Evolutionary conservation across 129 eudicot genomes (phyloP), one percentile per base, ranked within the genome.

Genomic region (Centrapalus pauciflorus): DNA sequence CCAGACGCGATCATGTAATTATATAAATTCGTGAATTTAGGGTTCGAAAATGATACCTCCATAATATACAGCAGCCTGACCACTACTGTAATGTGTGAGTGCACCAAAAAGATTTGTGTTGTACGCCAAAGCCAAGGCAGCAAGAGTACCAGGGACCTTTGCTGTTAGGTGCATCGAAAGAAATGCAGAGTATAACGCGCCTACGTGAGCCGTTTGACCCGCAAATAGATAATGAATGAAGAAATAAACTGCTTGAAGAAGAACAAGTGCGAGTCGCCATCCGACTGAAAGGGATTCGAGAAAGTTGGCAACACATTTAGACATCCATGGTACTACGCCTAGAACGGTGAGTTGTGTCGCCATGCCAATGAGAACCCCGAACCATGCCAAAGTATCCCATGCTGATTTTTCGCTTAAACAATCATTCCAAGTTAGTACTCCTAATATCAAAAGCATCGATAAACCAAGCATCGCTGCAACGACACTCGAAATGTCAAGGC

Each of bases 351-450:
- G 66, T 70, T 90, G 95, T n/a, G 76, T 63, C 4, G 97, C 95
- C 95, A 90, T 84, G 13, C 97, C 97, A 0, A 90, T 80, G 59
- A 90, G 70, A 20, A 84, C 89, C 6, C 83, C 97, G 16, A 90
- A 90, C 97, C 97, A 90, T 61, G 76, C 74, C 61, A 90, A 66
- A 1, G 95, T 90, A 70, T 90, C 95, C 97, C 95, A 90, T 58
- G 97, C 95, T 21, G 88, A 81, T 61, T 82, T 90, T 73, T 90
- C 97, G 33, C 80, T 80, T 28, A 90, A 50, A 72, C 97, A 90
- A 61, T 90, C 97, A 13, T 87, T 87, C 97, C 97, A 90, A 3
- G 80, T 78, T 19, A 90, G 81, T 26, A 87, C 92, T 30, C 95
- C 95, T 4, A 66, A 35, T 19, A 84, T 41, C 55, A 90, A 54